phyloP scores from a whole-genome alignment of 805 yeast species.

The Sugiyamaella americana region DNA sequence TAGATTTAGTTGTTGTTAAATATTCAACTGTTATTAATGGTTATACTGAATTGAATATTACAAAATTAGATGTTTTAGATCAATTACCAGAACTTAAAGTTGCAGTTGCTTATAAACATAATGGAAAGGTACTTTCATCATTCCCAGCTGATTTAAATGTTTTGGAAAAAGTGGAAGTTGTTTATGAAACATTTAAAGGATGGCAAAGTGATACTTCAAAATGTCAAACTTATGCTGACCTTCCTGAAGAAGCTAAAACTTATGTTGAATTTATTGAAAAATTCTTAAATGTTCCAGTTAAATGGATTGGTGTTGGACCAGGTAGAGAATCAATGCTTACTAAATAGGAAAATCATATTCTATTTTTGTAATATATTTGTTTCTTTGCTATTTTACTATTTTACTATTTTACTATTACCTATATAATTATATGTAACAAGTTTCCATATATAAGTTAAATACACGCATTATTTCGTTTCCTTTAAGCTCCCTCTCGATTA shows the following conservation, averaged over 20 bases:
- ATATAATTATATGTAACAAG: constrained; percentile 1
- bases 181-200: constrained; percentile 86
- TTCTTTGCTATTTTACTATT: not conserved
- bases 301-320: constrained; percentile 99
- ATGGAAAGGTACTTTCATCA: constrained; percentile 66
- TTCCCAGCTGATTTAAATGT: constrained; percentile 90
- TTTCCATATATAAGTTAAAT: not conserved
- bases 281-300: constrained; percentile 73
- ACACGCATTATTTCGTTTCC: constrained; percentile 3
- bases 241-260: constrained; percentile 82
- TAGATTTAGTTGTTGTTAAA: constrained; percentile 89
- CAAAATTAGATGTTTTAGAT: constrained; percentile 93
- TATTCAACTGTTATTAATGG: constrained; percentile 92
- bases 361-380: constrained; percentile 1
- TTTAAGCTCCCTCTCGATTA: constrained; percentile 2
- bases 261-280: constrained; percentile 84
- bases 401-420: constrained; percentile 1
- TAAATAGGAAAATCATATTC: constrained; percentile 5
- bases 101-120: constrained; percentile 73
- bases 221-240: constrained; percentile 60
- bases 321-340: constrained; percentile 87
- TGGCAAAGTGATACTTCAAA: constrained; percentile 83
- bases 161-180: constrained; percentile 86
- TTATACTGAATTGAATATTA: constrained; percentile 86
- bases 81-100: constrained; percentile 81